Evolutionary conservation across 1,284 basidiomycete species (phyloP), one percentile per base, ranked within the genome.

Genomic region (Bjerkandera adusta): DNA sequence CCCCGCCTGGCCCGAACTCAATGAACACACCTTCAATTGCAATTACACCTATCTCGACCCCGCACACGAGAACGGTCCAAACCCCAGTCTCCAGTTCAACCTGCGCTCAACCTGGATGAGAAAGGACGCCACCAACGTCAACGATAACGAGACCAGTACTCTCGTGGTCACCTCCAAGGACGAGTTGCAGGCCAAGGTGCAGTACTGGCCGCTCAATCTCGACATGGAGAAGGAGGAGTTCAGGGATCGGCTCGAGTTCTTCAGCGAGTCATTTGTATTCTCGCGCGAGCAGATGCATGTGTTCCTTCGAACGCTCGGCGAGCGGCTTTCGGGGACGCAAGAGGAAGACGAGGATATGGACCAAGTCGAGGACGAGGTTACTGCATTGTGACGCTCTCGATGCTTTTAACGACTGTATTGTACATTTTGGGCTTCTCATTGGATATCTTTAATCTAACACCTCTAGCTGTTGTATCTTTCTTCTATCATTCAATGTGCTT

Each of bases 191-290:
- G 68, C 68, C 26, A 72, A 73, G 43, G 71, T 85, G 41, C 76
- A 79, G 51, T 89, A 84, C 57, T 69, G 69, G 1, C 87, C 86
- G 2, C 61, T 75, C n/a, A 67, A 79, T 30, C 71, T 89, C 5
- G 81, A 86, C 44, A 76, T 78, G 48, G 81, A 86, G 59, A 51
- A 68, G 0, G 54, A 61, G 6, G 75, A 79, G 4, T 81, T 81
- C 58, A 70, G 77, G 13, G 63, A 75, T 27, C 67, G 67, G 34
- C 64, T 90, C n/a, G 73, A 72, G 18, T 89, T 83, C 61, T 70
- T 90, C 48, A 69, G 65, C 26, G 69, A 70, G 2, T 63, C 78
- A 0, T 90, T 90, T 62, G 80, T 83, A 12, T 90, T 90, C 59
- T 68, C 74, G 45, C 71, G 74, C 36, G 68, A 74, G 16, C 87